Evolutionary conservation across 2,329 filamentous ascomycete genomes (phyloP), one percentile per base, ranked within the genome.

Genomic region (Ophiostoma montium): DNA sequence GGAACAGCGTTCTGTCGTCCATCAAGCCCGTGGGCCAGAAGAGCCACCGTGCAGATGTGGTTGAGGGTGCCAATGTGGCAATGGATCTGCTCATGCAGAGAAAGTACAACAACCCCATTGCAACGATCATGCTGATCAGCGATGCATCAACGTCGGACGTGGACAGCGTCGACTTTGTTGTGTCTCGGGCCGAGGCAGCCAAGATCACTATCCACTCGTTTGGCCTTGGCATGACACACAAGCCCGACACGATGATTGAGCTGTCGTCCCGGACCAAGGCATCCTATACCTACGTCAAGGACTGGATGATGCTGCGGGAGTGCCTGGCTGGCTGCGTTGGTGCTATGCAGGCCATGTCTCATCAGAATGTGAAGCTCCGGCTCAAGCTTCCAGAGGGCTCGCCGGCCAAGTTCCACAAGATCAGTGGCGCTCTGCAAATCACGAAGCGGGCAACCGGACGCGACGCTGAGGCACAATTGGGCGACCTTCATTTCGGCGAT

Each of bases 241-340:
- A 96, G 67, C 92, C 92, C 5, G 92, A 98, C 62, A 95, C 89
- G 1, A 94, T 98, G 88, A 95, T 98, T 54, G 90, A 96, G 66
- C 71, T 98, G 12, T 96, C 92, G 1, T 92, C 86, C 7, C 78
- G 88, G 53, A 98, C 92, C 3, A 98, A 96, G 68, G 92, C 89
- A 5, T 94, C 88, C 1, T 98, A 96, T 61, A 94, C 88, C 1
- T 98, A 96, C 60, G 89, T 98, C 57, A 98, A 96, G 67, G 92
- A 98, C 64, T 98, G 92, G 92, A 96, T 96, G 90, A 98, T 96
- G 90, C 75, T 98, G 33, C 83, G 92, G 27, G 92, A 98, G 64
- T 96, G 92, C 63, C 75, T 95, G 41, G 92, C 89, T 21, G 92
- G 92, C 39, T 96, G 90, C 60, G 70, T 98, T 27, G 92, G 92